Percentiles rank a stretch among this genome's conserved stretches.
Conservation (phyloP, 441 rosid genomes). For the Eugenia klotzschiana region DNA sequence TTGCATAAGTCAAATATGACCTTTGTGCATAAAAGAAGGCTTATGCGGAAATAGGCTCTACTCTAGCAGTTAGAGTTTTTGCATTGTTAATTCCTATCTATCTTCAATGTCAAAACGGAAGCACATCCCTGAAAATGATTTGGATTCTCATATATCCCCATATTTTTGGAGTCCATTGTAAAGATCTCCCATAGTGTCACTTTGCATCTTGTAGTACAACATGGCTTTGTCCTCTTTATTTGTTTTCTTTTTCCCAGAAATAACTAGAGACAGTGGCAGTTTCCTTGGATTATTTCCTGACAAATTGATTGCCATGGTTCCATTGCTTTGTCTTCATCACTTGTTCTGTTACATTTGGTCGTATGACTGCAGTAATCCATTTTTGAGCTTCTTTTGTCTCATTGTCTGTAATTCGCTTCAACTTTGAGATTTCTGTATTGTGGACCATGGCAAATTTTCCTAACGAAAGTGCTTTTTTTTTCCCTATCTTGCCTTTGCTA, state of each 20-base stretch:
- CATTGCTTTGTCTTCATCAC: not conserved
- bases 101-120: not conserved
- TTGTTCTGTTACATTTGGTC: not conserved
- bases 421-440: not conserved
- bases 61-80: not conserved
- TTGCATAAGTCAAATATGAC: not conserved
- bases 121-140: not conserved
- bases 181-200: not conserved
- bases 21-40: not conserved
- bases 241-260: not conserved
- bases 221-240: not conserved
- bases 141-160: not conserved
- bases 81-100: not conserved
- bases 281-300: not conserved
- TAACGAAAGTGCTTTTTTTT: not conserved
- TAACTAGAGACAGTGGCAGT: not conserved
- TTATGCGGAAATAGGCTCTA: not conserved
- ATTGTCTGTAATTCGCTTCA: not conserved
- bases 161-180: not conserved
- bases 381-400: not conserved
- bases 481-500: not conserved
- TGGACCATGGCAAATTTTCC: not conserved
- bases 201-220: not conserved
- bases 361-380: not conserved
- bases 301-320: not conserved